Conservation (phyloP, 352 stramenopile genomes). For the Phytophthora pseudosyringae region DNA sequence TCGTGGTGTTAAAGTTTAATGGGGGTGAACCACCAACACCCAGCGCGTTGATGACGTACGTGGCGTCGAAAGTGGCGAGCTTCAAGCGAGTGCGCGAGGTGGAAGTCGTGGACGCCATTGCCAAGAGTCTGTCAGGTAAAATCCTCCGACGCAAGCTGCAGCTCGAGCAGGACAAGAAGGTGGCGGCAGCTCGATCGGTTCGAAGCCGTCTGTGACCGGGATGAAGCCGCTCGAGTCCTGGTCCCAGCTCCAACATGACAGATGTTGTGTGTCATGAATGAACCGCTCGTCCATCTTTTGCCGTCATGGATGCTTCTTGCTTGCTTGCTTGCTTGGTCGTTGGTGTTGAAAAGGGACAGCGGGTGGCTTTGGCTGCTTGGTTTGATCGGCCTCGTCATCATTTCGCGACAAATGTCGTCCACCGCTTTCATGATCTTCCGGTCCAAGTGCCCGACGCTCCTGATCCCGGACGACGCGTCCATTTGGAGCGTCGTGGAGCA, state of each 20-base stretch:
- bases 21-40: slow-evolving; percentile 15
- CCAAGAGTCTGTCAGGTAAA: slow-evolving; percentile 90
- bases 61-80: slow-evolving; percentile 78
- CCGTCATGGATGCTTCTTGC: slow-evolving; percentile 2
- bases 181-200: slow-evolving; percentile 30
- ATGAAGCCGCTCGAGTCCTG: neutral
- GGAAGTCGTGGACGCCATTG: slow-evolving; percentile 86
- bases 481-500: slow-evolving; percentile 52
- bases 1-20: slow-evolving; percentile 78
- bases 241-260: neutral
- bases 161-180: slow-evolving; percentile 40
- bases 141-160: slow-evolving; percentile 87
- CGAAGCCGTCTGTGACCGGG: slow-evolving; percentile 16
- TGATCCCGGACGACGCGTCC: slow-evolving; percentile 37
- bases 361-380: slow-evolving; percentile 2
- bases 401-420: neutral
- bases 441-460: slow-evolving; percentile 36
- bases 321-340: slow-evolving; percentile 17
- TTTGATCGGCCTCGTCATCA: slow-evolving; percentile 1
- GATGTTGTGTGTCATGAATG: neutral
- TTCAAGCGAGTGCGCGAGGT: slow-evolving; percentile 90
- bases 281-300: neutral
- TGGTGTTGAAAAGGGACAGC: slow-evolving; percentile 25
- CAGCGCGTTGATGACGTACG: slow-evolving; percentile 58
- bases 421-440: slow-evolving; percentile 45